phyloP scores from a whole-genome alignment of 139 green algal genomes.

The Picochlorum sp. region DNA sequence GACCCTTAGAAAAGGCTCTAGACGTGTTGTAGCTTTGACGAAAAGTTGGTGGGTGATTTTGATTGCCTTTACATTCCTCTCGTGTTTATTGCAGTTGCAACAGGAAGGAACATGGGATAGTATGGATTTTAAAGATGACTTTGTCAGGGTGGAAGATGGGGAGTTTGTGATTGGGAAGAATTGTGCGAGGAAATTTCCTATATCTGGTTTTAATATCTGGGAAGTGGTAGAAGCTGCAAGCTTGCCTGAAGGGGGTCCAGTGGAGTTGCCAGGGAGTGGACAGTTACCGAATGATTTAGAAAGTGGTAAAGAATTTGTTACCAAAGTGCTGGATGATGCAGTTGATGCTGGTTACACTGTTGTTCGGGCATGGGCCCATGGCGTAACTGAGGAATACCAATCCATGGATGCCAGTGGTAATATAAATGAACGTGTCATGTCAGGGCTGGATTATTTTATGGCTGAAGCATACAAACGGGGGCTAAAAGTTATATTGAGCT shows the following conservation, averaged over 20 bases:
- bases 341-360: constrained; percentile 24
- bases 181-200: constrained; percentile 12
- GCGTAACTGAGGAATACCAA: constrained; percentile 18
- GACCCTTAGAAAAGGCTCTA: background rate
- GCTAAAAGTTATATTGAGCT: constrained; percentile 34
- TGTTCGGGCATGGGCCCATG: constrained; percentile 30
- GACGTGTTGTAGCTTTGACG: too few relatives aligned
- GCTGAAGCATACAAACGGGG: constrained; percentile 24
- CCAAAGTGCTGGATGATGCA: constrained; percentile 26
- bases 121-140: constrained; percentile 6
- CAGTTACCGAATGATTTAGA: background rate
- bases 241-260: background rate
- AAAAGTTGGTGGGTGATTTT: too few relatives aligned
- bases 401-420: constrained; percentile 16
- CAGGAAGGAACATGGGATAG: background rate
- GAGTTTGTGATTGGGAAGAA: constrained; percentile 24
- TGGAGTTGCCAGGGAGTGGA: background rate
- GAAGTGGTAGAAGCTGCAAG: background rate
- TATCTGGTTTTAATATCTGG: constrained; percentile 18
- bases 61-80: background rate
- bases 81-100: background rate
- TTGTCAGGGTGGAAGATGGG: constrained; percentile 19
- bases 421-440: constrained; percentile 33
- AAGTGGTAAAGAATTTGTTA: constrained; percentile 20
- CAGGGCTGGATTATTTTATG: constrained; percentile 29